Percentiles rank a stretch among this genome's conserved stretches.
These are phyloP conservation scores for Colletotrichum tabaci DNA, from an alignment of 2,329 filamentous ascomycete species.

Conservation along the genomic window DNA sequence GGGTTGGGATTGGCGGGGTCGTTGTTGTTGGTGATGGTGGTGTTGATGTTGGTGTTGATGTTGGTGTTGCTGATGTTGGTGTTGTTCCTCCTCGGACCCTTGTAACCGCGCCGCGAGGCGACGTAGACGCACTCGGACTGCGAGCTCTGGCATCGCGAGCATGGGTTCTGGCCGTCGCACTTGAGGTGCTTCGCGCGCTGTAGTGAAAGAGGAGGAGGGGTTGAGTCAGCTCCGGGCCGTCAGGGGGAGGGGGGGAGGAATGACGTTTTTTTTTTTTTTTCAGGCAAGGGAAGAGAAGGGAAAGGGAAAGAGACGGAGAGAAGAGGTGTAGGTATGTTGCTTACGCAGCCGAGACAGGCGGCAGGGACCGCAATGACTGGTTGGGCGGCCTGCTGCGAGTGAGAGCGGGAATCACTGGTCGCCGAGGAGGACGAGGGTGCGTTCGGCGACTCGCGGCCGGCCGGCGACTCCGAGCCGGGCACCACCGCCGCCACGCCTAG, in stretches of 20 bases:
- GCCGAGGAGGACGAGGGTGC: conserved; percentile 46
- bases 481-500: conserved; percentile 25
- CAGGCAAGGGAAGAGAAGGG: too few relatives aligned
- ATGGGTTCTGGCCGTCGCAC: conserved; percentile 80
- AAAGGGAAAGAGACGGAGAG: too few relatives aligned
- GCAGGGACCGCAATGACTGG: conserved; percentile 61
- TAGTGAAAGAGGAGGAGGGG: background rate
- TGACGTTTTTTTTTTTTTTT: too few relatives aligned
- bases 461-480: conserved; percentile 43
- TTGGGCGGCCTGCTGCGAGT: background rate
- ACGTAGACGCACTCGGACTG: conserved; percentile 79
- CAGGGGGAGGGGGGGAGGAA: too few relatives aligned
- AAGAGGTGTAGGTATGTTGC: conserved; percentile 45
- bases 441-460: conserved; percentile 33
- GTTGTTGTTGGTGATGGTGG: too few relatives aligned
- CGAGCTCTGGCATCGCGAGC: conserved; percentile 74
- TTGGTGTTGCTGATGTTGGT: conserved; percentile 54
- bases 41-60: too few relatives aligned
- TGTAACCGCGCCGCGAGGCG: conserved; percentile 82
- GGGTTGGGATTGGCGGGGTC: too few relatives aligned
- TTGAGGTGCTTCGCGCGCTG: conserved; percentile 79
- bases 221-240: conserved; percentile 9
- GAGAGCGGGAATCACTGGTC: conserved; percentile 43
- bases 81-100: conserved; percentile 71
- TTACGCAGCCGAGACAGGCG: conserved; percentile 70